A percentile compares a stretch with the other conserved stretches of the same genome.
Evolutionary conservation across 768 basidiomycete species (phyloP).

Genomic region (Paxillus ammoniavirescens): DNA sequence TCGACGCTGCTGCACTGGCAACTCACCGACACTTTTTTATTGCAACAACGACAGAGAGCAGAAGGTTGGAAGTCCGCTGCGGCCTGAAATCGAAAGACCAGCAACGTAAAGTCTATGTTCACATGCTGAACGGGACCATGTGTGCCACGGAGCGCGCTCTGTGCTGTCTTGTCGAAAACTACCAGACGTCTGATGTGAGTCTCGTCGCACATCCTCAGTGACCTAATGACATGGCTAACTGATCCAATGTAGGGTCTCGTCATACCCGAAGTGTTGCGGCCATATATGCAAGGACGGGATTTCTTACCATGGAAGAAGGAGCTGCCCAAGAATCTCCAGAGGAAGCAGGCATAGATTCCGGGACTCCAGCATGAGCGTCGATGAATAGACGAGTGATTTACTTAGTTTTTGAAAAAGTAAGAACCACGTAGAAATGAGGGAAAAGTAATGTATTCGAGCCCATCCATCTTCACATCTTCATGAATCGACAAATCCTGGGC

Average conservation of each 20-base stretch:
- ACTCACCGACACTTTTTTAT: not conserved
- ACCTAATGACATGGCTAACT: not conserved
- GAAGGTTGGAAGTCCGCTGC: constrained; percentile 90
- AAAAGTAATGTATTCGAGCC: too few species aligned
- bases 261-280: constrained; percentile 86
- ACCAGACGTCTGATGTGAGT: constrained; percentile 89
- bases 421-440: too few species aligned
- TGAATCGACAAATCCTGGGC: too few species aligned
- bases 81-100: constrained; percentile 92
- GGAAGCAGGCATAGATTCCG: constrained; percentile 53
- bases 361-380: too few species aligned
- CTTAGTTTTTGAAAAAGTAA: too few species aligned
- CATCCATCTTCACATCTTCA: too few species aligned
- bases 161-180: constrained; percentile 98
- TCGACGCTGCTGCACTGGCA: not conserved
- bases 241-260: constrained; percentile 66
- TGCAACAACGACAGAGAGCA: constrained; percentile 60
- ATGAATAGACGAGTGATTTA: too few species aligned
- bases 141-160: constrained; percentile 96
- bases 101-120: constrained; percentile 89
- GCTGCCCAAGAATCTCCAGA: constrained; percentile 74
- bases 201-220: not conserved
- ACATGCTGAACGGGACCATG: constrained; percentile 98
- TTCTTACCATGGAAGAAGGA: constrained; percentile 84
- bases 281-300: constrained; percentile 96